Conservation (phyloP, 768 basidiomycete species). For the Melanogaster broomeanus region DNA sequence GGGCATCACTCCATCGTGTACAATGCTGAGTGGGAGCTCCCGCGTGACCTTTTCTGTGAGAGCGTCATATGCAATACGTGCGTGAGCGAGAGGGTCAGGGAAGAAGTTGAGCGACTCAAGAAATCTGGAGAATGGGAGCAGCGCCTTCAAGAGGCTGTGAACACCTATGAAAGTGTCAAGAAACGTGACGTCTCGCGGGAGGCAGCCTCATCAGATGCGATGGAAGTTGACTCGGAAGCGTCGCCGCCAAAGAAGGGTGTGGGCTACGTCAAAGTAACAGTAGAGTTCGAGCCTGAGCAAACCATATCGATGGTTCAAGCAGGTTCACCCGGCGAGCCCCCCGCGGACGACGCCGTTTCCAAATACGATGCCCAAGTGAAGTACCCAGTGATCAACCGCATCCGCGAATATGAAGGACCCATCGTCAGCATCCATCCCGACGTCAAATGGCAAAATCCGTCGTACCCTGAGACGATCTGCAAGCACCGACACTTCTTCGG, state of each 20-base stretch:
- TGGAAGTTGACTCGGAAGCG: not conserved
- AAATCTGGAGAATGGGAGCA: slow-evolving; percentile 15
- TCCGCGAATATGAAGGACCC: slow-evolving; percentile 3
- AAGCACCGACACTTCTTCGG: not conserved
- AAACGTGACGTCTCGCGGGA: not conserved
- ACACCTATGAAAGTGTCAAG: not conserved
- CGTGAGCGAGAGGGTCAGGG: slow-evolving; percentile 31
- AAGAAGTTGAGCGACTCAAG: slow-evolving; percentile 12
- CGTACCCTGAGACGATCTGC: slow-evolving; percentile 11
- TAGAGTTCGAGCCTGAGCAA: not conserved
- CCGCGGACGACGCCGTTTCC: not conserved
- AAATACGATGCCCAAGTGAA: not conserved
- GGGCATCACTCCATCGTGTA: slow-evolving; percentile 57
- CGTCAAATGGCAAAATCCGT: slow-evolving; percentile 22
- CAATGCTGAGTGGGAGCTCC: slow-evolving; percentile 51
- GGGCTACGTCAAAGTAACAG: slow-evolving; percentile 4
- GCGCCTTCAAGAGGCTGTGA: not conserved
- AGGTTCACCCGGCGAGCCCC: not conserved
- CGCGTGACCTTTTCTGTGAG: slow-evolving; percentile 39
- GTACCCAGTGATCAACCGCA: not conserved
- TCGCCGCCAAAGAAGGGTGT: not conserved
- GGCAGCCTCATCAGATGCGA: not conserved
- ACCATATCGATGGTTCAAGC: not conserved
- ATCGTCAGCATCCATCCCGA: slow-evolving; percentile 4
- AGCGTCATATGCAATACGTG: slow-evolving; percentile 42